phyloP scores from a whole-genome alignment of 257 asterid genomes.

The Rauvolfia tetraphylla region DNA sequence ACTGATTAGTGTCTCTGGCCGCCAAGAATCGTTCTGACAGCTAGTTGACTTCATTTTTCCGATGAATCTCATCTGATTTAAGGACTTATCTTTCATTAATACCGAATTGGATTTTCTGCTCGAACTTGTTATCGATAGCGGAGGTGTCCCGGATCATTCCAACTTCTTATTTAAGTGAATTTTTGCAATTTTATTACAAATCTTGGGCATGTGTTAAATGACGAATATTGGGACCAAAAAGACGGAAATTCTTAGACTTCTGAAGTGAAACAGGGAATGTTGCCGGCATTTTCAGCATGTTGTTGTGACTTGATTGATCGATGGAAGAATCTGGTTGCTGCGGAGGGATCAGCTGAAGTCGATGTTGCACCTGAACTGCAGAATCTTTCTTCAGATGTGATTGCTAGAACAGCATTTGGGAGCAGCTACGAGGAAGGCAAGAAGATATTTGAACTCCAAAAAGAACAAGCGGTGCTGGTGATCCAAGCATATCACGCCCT shows the following conservation, averaged over 20 bases:
- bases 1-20: too few relatives aligned
- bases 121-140: too few relatives aligned
- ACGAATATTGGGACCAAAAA: too few relatives aligned
- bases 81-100: too few relatives aligned
- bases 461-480: slow-evolving; percentile 28
- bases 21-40: too few relatives aligned
- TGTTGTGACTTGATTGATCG: slow-evolving; percentile 49
- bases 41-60: too few relatives aligned
- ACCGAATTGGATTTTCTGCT: too few relatives aligned
- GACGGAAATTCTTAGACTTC: too few relatives aligned
- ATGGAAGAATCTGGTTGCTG: slow-evolving; percentile 36
- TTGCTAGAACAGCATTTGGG: slow-evolving; percentile 61
- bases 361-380: slow-evolving; percentile 59
- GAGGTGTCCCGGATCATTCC: too few relatives aligned
- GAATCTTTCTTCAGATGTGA: slow-evolving; percentile 46
- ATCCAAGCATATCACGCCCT: slow-evolving; percentile 19
- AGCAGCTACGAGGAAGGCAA: slow-evolving; percentile 57
- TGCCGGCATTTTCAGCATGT: slow-evolving; percentile 46
- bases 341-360: slow-evolving; percentile 32
- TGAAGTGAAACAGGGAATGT: slow-evolving; percentile 29
- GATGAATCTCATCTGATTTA: too few relatives aligned
- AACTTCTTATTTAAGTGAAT: too few relatives aligned
- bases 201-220: not conserved
- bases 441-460: slow-evolving; percentile 54
- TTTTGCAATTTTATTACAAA: too few relatives aligned